Conservation (phyloP, 768 basidiomycete genomes). For the Vishniacozyma victoriae region DNA sequence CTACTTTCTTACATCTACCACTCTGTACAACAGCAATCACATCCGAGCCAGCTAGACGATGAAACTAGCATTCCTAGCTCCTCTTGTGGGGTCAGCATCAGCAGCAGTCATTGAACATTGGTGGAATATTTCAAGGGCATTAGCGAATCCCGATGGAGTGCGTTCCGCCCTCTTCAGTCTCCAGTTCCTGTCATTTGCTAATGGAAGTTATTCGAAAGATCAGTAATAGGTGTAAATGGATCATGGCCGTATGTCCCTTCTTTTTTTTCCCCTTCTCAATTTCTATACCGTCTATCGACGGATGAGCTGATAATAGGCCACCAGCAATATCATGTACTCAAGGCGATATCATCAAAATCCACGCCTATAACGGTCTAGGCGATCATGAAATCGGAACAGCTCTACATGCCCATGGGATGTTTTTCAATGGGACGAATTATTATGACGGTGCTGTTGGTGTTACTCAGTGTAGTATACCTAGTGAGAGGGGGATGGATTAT, state of each 20-base stretch:
- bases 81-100: neutral
- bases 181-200: too few relatives aligned
- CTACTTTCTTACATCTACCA: too few relatives aligned
- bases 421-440: conserved; percentile 79
- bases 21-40: too few relatives aligned
- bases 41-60: too few relatives aligned
- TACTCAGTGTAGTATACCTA: conserved; percentile 75
- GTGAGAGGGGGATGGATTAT: conserved; percentile 66
- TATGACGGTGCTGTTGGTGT: conserved; percentile 82
- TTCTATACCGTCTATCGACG: neutral
- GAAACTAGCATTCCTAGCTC: conserved; percentile 6
- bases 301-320: conserved; percentile 53
- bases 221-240: conserved; percentile 80
- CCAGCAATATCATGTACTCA: conserved; percentile 70
- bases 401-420: conserved; percentile 93
- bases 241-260: conserved; percentile 79
- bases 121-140: conserved; percentile 85
- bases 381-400: conserved; percentile 55
- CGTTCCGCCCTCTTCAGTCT: conserved; percentile 3
- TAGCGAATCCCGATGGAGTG: conserved; percentile 79
- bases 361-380: conserved; percentile 63
- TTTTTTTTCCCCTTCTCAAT: neutral
- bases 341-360: conserved; percentile 68
- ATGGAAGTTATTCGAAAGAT: conserved; percentile 51
- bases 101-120: conserved; percentile 42